These are phyloP conservation scores for Hypoxylon rickii DNA, from an alignment of 495 filamentous ascomycete genomes.

Conservation along the genomic window DNA sequence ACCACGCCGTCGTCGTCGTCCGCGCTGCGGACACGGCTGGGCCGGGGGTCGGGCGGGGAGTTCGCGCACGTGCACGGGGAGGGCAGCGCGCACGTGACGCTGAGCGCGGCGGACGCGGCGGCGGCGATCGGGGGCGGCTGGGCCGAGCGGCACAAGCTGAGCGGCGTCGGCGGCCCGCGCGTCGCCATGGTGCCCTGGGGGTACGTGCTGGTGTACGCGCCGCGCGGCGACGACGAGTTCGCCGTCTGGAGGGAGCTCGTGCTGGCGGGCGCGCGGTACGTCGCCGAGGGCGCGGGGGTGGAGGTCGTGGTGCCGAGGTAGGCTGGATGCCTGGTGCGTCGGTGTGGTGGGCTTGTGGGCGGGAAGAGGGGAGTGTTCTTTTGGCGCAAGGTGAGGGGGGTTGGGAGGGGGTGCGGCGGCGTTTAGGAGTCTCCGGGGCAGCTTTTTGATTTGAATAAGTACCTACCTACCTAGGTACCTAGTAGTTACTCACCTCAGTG, in stretches of 20 bases:
- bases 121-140: conserved; percentile 37
- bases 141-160: conserved; percentile 39
- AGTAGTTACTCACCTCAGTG: too few relatives aligned
- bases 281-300: conserved; percentile 13
- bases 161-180: conserved; percentile 23
- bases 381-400: too few relatives aligned
- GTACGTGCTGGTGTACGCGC: conserved; percentile 43
- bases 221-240: conserved; percentile 38
- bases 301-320: conserved; percentile 25
- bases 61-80: conserved; percentile 41
- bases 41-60: conserved; percentile 31
- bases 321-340: too few relatives aligned
- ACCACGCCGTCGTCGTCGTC: neutral
- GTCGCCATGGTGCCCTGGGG: conserved; percentile 26
- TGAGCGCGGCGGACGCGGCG: conserved; percentile 40
- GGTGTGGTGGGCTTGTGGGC: neutral
- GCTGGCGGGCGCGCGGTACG: conserved; percentile 28
- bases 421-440: neutral
- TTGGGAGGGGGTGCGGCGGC: too few relatives aligned
- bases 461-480: too few relatives aligned
- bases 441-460: too few relatives aligned
- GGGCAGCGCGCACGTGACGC: conserved; percentile 38
- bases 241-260: conserved; percentile 30
- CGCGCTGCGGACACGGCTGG: conserved; percentile 6
- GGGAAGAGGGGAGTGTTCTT: too few relatives aligned